A percentile compares a stretch with the other conserved stretches of the same genome.
Conservation (phyloP, 441 rosid genomes). For the Pelargonium hybrid region DNA sequence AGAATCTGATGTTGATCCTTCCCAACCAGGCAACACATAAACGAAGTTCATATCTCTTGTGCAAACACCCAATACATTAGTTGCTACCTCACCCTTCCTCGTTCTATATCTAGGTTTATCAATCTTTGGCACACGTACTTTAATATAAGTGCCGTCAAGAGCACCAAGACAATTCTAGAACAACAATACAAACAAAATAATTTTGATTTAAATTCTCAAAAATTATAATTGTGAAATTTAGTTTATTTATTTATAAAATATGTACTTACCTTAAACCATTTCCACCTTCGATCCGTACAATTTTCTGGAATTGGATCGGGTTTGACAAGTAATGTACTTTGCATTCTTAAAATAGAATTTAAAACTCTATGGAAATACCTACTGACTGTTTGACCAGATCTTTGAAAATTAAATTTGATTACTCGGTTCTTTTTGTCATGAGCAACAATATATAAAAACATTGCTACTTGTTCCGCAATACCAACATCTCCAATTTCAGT, state of each 20-base stretch:
- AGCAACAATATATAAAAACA: neutral
- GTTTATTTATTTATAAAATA: too few species aligned
- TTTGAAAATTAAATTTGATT: neutral
- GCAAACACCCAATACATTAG: neutral
- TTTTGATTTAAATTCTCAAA: too few species aligned
- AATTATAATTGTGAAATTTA: too few species aligned
- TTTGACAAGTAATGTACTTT: neutral
- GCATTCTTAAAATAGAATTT: neutral
- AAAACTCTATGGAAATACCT: neutral
- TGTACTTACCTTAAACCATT: neutral
- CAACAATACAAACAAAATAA: too few species aligned
- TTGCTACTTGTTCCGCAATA: neutral
- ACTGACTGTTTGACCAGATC: neutral
- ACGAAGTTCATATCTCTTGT: neutral
- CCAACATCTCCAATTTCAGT: too few species aligned
- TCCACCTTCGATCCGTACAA: neutral
- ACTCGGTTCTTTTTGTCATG: neutral
- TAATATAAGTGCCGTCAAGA: too few species aligned
- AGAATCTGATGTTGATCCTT: neutral
- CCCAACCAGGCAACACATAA: neutral
- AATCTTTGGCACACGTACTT: too few species aligned
- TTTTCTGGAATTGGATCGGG: neutral
- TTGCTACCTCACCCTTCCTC: too few species aligned
- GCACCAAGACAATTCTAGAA: too few species aligned
- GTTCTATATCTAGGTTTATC: too few species aligned